Conservation (phyloP, 305 asterid species). For the Andrographis paniculata region DNA sequence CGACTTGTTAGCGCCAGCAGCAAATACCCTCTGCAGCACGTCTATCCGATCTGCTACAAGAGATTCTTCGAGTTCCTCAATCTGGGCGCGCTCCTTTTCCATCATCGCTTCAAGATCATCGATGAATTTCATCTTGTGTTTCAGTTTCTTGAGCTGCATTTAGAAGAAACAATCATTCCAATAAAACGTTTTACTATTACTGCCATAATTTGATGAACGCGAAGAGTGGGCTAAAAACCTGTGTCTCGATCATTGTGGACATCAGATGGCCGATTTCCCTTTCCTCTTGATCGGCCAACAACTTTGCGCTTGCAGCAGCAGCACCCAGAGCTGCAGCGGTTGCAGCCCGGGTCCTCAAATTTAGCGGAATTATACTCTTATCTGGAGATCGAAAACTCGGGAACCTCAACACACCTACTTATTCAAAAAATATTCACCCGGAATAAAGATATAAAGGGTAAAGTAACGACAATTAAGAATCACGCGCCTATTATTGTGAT, state of each 20-base stretch:
- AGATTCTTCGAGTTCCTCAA: constrained; percentile 59
- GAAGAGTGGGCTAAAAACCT: constrained; percentile 35
- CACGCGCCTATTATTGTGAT: no score
- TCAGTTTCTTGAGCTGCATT: constrained; percentile 54
- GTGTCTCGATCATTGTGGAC: constrained; percentile 61
- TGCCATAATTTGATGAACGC: background rate
- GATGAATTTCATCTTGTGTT: constrained; percentile 48
- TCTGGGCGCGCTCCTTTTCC: constrained; percentile 50
- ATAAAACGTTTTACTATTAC: background rate
- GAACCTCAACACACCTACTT: no score
- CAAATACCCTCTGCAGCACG: constrained; percentile 39
- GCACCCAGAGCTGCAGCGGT: constrained; percentile 84
- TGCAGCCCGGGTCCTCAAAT: constrained; percentile 73
- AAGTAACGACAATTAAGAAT: no score
- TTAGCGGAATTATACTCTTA: constrained; percentile 53
- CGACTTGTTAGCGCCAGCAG: constrained; percentile 39
- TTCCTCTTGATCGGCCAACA: constrained; percentile 92
- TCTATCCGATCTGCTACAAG: constrained; percentile 44
- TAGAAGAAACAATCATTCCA: constrained; percentile 8
- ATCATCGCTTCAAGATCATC: constrained; percentile 57
- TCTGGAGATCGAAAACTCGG: no score
- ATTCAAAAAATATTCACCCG: no score
- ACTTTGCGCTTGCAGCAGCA: constrained; percentile 86
- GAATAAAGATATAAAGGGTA: no score
- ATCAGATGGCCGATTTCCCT: constrained; percentile 65